Conservation (phyloP, 2,329 filamentous ascomycete genomes). For the Pleoardoris graminearum region DNA sequence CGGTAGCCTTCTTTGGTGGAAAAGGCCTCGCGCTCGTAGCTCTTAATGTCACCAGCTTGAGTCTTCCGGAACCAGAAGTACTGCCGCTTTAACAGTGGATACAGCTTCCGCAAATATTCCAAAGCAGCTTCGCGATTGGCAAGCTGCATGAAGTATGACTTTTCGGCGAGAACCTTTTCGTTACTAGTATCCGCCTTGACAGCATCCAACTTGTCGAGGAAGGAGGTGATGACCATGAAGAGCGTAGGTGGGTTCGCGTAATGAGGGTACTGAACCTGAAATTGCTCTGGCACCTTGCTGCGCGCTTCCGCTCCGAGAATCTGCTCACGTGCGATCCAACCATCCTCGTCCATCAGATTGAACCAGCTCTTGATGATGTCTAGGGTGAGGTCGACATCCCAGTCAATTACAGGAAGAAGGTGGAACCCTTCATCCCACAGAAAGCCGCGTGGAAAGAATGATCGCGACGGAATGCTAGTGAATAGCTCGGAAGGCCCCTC, state of each 20-base stretch:
- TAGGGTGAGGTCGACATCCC: constrained; percentile 81
- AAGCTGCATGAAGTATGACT: constrained; percentile 64
- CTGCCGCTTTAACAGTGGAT: constrained; percentile 84
- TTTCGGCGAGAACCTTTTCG: constrained; percentile 42
- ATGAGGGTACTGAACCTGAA: constrained; percentile 94
- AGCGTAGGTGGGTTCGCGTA: constrained; percentile 96
- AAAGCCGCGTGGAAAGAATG: constrained; percentile 96
- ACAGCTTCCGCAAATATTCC: constrained; percentile 74
- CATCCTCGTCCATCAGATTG: constrained; percentile 91
- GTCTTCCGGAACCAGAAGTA: constrained; percentile 96
- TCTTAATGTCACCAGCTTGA: constrained; percentile 84
- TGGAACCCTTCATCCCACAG: constrained; percentile 99
- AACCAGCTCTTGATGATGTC: constrained; percentile 97
- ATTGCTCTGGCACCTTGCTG: constrained; percentile 91
- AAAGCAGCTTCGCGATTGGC: constrained; percentile 69
- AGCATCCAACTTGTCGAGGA: constrained; percentile 74
- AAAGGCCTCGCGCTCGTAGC: constrained; percentile 86
- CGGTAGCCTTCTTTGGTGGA: constrained; percentile 91
- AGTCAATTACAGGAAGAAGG: constrained; percentile 85
- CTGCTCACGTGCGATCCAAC: constrained; percentile 96
- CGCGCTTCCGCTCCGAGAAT: constrained; percentile 90
- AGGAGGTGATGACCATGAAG: constrained; percentile 83
- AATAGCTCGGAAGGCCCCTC: constrained; percentile 89
- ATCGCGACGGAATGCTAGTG: constrained; percentile 85
- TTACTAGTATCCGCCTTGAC: constrained; percentile 41